Evolutionary conservation across 169 alveolate genomes (phyloP), one percentile per base, ranked within the genome.

Genomic region (Haemoproteus tartakovskyi): DNA sequence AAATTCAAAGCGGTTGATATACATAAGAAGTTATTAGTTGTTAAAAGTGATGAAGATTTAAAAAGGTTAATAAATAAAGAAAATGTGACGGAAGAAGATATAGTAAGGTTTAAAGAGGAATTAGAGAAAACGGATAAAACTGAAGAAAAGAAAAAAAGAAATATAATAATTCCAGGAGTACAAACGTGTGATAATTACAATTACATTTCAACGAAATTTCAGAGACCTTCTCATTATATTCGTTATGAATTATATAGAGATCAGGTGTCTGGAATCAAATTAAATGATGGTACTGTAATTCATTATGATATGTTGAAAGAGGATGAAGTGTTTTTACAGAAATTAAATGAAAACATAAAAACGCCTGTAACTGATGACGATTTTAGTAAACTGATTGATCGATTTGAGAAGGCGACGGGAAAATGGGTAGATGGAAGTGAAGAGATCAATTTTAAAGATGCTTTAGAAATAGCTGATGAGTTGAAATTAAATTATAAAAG

Each of bases 211-310:
- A 60, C 40, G 29, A 83, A 63, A 11, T 86, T 88, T 38, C 78
- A 48, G 36, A 80, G 87, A 29, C 94, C 94, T 24, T 60, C 86
- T 0, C 90, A 86, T 46, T 91, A 91, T 62, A 91, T 91, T 46
- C 83, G 94, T 38, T 91, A 83, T 62, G 90, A 90, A 46, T 92
- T 88, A 52, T 83, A 90, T 50, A 85, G 92, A 60, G 89, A 87
- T 46, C 85, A 87, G 63, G 94, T 89, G 11, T 62, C 88, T 12
- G 95, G 95, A n/a, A 67, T 91, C 12, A 79, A 80, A 29, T 37
- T 91, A 36, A 80, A 82, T 29, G 94, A 91, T 33, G 85, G 87
- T 21, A 59, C 87, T 1, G 70, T 85, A 27, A 79, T 87, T 11
- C 95, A 91, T 51, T 91, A 91, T 47, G 90, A 87, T 78, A 45